Percentiles rank a stretch among this genome's conserved stretches.
phyloP scores from a whole-genome alignment of 805 yeast genomes.

The Yamadazyma phyllophila region DNA sequence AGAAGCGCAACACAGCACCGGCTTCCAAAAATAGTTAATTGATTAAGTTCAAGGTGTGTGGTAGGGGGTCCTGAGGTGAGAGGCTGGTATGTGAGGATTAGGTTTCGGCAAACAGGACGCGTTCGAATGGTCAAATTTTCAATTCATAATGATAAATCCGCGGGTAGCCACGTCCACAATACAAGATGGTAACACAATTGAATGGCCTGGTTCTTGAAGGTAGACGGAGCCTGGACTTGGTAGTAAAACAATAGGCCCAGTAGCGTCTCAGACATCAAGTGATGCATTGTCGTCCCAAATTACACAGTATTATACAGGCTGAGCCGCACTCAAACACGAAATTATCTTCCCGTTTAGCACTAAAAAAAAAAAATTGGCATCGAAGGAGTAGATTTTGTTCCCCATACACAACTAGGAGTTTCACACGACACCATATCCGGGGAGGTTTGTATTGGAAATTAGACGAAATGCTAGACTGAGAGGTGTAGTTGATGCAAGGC shows the following conservation, averaged over 20 bases:
- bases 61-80: not conserved
- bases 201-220: too few relatives aligned
- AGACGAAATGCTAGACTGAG: not conserved
- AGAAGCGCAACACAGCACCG: not conserved
- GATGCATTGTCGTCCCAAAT: not conserved
- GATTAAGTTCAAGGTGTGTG: not conserved
- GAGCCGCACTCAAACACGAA: constrained; percentile 1
- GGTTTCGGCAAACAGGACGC: too few relatives aligned
- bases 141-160: not conserved
- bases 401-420: not conserved
- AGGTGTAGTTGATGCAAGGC: too few relatives aligned
- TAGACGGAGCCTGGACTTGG: not conserved
- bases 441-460: not conserved
- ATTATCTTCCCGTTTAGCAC: not conserved
- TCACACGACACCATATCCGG: not conserved
- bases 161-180: too few relatives aligned
- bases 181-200: too few relatives aligned
- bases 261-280: not conserved
- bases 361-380: not conserved
- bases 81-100: not conserved
- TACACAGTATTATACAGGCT: not conserved
- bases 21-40: constrained; percentile 7
- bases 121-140: not conserved
- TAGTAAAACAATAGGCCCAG: not conserved
- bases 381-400: not conserved